These are phyloP conservation scores for Ceratobasidium sp. DNA, from an alignment of 1,284 basidiomycete species.

Conservation along the genomic window DNA sequence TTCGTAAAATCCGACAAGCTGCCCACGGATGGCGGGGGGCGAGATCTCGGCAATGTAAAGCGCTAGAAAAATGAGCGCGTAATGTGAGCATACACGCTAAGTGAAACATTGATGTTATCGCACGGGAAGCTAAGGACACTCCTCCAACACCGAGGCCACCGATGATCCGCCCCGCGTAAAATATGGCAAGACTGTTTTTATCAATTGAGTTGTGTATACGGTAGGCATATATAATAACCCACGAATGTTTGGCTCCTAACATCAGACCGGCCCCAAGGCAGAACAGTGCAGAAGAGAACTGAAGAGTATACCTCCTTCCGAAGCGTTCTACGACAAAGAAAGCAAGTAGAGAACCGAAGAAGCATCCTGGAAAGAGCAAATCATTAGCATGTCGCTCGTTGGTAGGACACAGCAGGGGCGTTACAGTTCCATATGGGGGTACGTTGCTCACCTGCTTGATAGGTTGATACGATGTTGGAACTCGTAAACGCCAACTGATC, in stretches of 20 bases:
- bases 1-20: constrained; percentile 66
- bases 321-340: constrained; percentile 53
- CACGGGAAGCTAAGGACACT: constrained; percentile 50
- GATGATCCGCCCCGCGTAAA: constrained; percentile 57
- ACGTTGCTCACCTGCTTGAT: constrained; percentile 57
- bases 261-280: constrained; percentile 40
- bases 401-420: no score
- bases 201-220: constrained; percentile 45
- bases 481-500: constrained; percentile 58
- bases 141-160: constrained; percentile 59
- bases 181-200: constrained; percentile 53
- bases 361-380: constrained; percentile 56
- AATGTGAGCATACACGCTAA: neutral
- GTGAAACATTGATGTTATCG: no score
- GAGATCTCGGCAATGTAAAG: constrained; percentile 63
- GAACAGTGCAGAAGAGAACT: constrained; percentile 43
- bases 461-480: constrained; percentile 65
- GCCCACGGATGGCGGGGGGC: constrained; percentile 64
- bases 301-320: constrained; percentile 44
- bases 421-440: neutral
- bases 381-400: no score
- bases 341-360: constrained; percentile 61
- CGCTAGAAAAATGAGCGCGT: constrained; percentile 51
- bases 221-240: constrained; percentile 51
- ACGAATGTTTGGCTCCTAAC: constrained; percentile 45